Base-by-base conservation (phyloP, 2,329 filamentous ascomycete species). In the Byssoonygena ceratinophila region DNA sequence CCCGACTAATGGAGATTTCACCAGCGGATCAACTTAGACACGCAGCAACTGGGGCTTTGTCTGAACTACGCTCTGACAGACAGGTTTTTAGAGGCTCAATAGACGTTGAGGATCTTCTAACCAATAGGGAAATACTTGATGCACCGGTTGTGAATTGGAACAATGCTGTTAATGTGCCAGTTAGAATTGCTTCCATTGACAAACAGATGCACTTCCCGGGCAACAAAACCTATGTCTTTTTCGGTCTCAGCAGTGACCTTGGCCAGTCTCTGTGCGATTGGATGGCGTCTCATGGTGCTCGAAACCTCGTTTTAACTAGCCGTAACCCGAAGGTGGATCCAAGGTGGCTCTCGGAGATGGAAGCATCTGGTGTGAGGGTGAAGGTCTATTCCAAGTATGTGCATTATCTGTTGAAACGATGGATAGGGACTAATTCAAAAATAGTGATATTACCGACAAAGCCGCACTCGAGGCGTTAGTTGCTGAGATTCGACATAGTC, bases 201-300 rank as follows among this genome's bases (percentile, higher is more conserved):
- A 27, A 14, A 23, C 44, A 46, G 16, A 46, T 46, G 16, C 29
- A 22, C 20, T 46, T 46, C 31, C 9, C 44, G 8, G 46, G 5
- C 27, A 34, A 64, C 18, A 64, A 61, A 46, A 66, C 65, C 3
- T 69, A 68, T 51, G 52, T 61, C 22, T 52, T 69, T 11, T 55
- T 64, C 23, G 66, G 66, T 29, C 51, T 66, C 3, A 59, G 58
- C 23, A 64, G 66, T 23, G 58, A 60, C 7, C 54, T 68, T 23
- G 66, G 66, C 16, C 59, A 58, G 16, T 66, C 64, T 4, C 31
- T 67, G 23, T 58, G 54, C 39, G 44, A 59, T 11, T 69, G 61
- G 62, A 66, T 69, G 65, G 55, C 61, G 7, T 25, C 37, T 4
- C 53, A 58, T 46, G 66, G 66, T 4, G 65, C 64, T 8, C 51